Base-by-base conservation (phyloP, 139 green algal genomes). In the Chlorella ohadii region DNA sequence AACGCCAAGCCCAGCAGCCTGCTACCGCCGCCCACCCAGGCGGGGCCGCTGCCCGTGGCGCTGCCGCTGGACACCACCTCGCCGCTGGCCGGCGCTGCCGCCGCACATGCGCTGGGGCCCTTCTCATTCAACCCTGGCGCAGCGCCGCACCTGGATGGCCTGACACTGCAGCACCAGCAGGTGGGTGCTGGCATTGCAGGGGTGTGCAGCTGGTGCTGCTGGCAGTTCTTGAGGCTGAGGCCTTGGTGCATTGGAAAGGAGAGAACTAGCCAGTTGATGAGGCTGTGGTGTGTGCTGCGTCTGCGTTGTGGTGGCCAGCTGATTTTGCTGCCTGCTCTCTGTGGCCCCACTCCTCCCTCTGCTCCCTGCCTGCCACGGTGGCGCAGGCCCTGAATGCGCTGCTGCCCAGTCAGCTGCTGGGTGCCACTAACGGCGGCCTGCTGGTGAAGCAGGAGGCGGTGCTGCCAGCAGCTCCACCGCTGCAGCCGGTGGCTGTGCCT, bases 1-100 rank as follows among this genome's bases (percentile, higher is more conserved):
- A 71, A 81, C 36, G 75, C 75, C 57, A 81, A 70, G 75, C 34
- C 75, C 75, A 81, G 75, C 75, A 81, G 75, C 75, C 75, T 81
- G 57, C 75, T 81, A 57, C 75, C 75, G 75, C 75, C 75, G 34
- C 75, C 75, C 56, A n/a, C 75, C 2, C 55, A 81, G 57, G 57
- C 47, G 28, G 67, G 16, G 5, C n/a, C 28, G 27, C 67, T 78
- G 72, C 72, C 80, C 3, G 68, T 57, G 56, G 55, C 27, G 39
- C 55, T 38, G 44, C 81, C 55, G 7, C 55, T 71, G 55, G 61
- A 81, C 71, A 72, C 64, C 57, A 80, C 57, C 72, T 80, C 57
- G 36, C 80, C 71, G 1, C 56, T 81, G 56, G 55, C 75, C 3
- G 27, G 15, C 9, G 25, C 44, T 6, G 44, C 72, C 0, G 55